Conservation (phyloP, 148 eudicot species). For the Dianthus caryophyllus region DNA sequence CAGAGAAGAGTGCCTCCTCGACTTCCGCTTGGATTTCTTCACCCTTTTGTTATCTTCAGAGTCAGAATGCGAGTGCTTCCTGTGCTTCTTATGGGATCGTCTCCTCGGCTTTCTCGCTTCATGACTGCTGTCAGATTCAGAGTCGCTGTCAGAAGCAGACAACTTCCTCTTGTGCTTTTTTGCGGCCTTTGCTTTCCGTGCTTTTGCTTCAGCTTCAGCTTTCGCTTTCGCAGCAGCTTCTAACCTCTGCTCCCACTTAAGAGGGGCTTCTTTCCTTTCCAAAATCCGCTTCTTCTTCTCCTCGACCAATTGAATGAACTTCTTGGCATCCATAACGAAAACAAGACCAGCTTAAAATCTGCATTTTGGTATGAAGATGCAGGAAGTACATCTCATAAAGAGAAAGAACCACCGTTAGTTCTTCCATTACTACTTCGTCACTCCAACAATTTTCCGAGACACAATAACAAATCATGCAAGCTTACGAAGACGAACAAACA, state of each 20-base stretch:
- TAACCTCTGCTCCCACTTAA: slow-evolving; percentile 91
- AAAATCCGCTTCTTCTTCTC: slow-evolving; percentile 74
- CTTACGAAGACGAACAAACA: neutral
- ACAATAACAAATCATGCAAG: neutral
- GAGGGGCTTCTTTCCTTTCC: slow-evolving; percentile 86
- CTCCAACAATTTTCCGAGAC: neutral
- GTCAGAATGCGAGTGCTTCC: slow-evolving; percentile 51
- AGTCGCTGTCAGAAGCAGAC: slow-evolving; percentile 46
- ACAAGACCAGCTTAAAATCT: slow-evolving; percentile 66
- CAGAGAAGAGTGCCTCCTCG: slow-evolving; percentile 44
- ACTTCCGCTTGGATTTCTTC: slow-evolving; percentile 51
- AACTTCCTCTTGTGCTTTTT: slow-evolving; percentile 51
- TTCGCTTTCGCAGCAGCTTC: slow-evolving; percentile 74
- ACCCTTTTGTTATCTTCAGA: slow-evolving; percentile 46
- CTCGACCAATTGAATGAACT: slow-evolving; percentile 86
- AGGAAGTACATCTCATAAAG: slow-evolving; percentile 95
- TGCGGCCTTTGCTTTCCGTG: slow-evolving; percentile 53
- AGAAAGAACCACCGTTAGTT: slow-evolving; percentile 88
- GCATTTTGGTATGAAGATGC: slow-evolving; percentile 99
- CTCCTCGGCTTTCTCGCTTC: slow-evolving; percentile 40
- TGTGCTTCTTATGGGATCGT: slow-evolving; percentile 54
- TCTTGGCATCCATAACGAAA: slow-evolving; percentile 85
- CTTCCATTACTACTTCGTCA: slow-evolving; percentile 36
- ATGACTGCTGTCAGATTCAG: slow-evolving; percentile 40
- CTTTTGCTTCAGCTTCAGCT: slow-evolving; percentile 61